A percentile compares a stretch with the other conserved stretches of the same genome.
Evolutionary conservation across 257 asterid genomes (phyloP).

Genomic region (Forsythia viridissima): DNA sequence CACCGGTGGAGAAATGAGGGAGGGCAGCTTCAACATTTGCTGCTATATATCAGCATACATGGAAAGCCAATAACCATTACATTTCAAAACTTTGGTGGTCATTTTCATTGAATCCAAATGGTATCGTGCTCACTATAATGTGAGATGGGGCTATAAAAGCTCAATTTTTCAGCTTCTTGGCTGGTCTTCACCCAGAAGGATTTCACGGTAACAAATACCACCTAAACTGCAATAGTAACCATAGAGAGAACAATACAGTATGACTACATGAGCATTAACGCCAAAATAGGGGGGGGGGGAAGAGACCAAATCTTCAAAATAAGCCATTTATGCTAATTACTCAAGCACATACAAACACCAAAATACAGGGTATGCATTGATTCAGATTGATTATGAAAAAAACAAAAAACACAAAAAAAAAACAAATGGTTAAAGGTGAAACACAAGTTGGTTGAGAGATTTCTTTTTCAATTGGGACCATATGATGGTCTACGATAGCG

Average conservation of each 20-base stretch:
- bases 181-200: conserved; percentile 11
- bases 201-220: conserved; percentile 15
- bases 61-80: conserved; percentile 21
- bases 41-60: conserved; percentile 7
- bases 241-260: background rate
- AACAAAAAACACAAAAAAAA: too few species aligned
- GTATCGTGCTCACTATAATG: conserved; percentile 14
- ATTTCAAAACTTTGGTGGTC: conserved; percentile 31
- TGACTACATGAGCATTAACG: background rate
- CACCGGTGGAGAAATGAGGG: conserved; percentile 14
- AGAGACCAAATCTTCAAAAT: background rate
- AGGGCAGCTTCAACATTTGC: conserved; percentile 6
- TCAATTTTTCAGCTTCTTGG: conserved; percentile 17
- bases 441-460: background rate
- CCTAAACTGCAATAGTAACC: conserved; percentile 31
- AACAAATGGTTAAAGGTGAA: background rate
- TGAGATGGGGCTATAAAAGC: conserved; percentile 18
- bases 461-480: background rate
- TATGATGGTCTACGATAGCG: background rate
- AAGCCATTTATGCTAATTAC: background rate
- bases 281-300: background rate
- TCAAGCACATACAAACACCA: background rate
- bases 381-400: background rate
- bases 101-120: conserved; percentile 19
- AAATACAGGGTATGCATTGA: background rate